Conservation (phyloP, 106 monocot genomes). For the Dendrobium officinale region DNA sequence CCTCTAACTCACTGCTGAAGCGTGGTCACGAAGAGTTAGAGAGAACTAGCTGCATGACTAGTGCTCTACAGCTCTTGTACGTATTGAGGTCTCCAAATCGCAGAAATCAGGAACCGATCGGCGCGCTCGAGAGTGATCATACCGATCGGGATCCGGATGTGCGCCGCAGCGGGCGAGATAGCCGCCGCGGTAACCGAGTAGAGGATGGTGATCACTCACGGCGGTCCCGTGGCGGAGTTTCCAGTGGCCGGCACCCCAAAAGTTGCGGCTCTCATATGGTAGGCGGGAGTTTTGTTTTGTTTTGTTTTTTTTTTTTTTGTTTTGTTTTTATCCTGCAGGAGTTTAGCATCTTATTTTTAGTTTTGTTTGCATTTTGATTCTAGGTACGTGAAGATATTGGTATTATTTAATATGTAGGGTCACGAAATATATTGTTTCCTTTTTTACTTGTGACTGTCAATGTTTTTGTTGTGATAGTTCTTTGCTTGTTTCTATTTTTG, state of each 20-base stretch:
- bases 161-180: neutral
- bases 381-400: neutral
- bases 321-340: neutral
- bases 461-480: neutral
- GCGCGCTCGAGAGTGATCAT: neutral
- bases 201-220: neutral
- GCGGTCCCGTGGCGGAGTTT: neutral
- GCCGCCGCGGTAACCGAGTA: neutral
- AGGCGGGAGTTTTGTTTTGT: neutral
- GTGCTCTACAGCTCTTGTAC: neutral
- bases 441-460: neutral
- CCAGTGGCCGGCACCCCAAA: neutral
- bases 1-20: neutral
- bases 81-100: slow-evolving; percentile 1
- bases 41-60: neutral
- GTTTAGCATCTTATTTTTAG: neutral
- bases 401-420: neutral
- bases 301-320: neutral
- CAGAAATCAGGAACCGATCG: neutral
- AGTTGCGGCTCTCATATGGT: neutral
- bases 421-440: neutral
- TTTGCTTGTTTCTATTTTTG: neutral
- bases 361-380: neutral
- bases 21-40: neutral
- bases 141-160: neutral